Base-by-base conservation (phyloP, 176 grass and related monocot species). In the Tuctoria greenei region DNA sequence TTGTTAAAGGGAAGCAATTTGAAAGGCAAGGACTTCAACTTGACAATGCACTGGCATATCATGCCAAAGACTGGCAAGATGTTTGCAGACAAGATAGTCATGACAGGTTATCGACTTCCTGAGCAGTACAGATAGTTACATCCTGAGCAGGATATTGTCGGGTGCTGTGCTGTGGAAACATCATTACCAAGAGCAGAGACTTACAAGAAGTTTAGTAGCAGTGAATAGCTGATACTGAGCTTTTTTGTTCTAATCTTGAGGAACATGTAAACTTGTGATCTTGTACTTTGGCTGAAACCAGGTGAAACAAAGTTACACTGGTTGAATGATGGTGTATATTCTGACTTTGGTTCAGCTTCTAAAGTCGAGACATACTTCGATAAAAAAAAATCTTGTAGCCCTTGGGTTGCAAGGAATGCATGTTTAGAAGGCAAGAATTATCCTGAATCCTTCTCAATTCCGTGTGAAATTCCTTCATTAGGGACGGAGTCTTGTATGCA, bases 51-150 rank as follows among this genome's bases (percentile, higher is more conserved):
- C 73, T 99, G 95, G 95, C 95, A 99, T 46, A 88, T 99, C 45
- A 99, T 99, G 95, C 92, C 95, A 4, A 95, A 99, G 84, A 92
- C 95, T 11, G 95, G 89, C 63, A 99, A 95, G 81, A 99, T 99
- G 95, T 90, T 95, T 69, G 89, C 95, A 58, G 92, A 99, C 79
- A 99, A 99, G 89, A 95, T 99, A 52, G 95, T 99, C 23, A 86
- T 99, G 87, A 85, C 87, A 15, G 92, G 95, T 4, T 92, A 99
- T 85, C 81, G 66, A 38, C 85, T 99, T 21, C 91, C 95, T 36
- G 87, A 99, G 64, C 89, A 92, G 58, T 99, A 95, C 77, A 89
- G 92, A 92, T 99, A 95, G 83, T 82, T 90, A 94, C 77, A 75
- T 46, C 44, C 8, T 36, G 57, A 17, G 47, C 50, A 35, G 47